phyloP scores from a whole-genome alignment of 176 grass and related monocot genomes.

The Eleusine indica region DNA sequence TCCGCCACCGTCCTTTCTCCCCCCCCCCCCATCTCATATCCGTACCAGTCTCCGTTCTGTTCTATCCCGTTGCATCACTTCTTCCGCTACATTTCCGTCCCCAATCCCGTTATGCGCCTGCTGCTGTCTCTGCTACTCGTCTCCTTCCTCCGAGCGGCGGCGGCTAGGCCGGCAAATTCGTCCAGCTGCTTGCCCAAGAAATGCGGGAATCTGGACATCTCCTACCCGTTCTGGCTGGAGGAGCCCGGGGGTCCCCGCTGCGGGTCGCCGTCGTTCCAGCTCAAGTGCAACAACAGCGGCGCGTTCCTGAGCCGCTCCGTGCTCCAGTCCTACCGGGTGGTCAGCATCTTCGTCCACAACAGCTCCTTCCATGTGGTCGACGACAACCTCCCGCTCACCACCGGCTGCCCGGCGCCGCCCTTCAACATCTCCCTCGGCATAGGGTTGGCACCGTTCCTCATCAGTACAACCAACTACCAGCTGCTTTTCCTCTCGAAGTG shows the following conservation, averaged over 20 bases:
- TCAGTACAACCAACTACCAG: not conserved
- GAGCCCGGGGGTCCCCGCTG: constrained; percentile 15
- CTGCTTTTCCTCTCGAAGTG: constrained; percentile 29
- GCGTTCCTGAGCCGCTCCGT: not conserved
- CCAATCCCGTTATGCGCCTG: not conserved
- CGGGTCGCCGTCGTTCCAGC: constrained; percentile 28
- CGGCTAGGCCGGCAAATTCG: not conserved
- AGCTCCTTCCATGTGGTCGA: constrained; percentile 7
- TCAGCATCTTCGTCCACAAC: not conserved
- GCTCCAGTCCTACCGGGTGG: not conserved
- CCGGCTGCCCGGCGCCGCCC: constrained; percentile 19
- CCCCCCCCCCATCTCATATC: not conserved
- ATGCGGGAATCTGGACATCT: constrained; percentile 5
- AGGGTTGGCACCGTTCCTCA: not conserved
- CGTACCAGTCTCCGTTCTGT: not conserved
- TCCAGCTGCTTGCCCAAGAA: not conserved
- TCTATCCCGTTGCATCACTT: not conserved
- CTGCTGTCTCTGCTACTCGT: not conserved
- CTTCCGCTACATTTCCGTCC: not conserved
- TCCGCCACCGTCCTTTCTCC: not conserved
- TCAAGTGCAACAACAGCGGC: constrained; percentile 15
- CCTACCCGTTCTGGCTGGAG: constrained; percentile 50
- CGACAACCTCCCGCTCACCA: constrained; percentile 20
- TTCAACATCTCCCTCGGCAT: not conserved
- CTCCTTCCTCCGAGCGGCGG: not conserved